Evolutionary conservation across 2,329 filamentous ascomycete species (phyloP).

Genomic region (Alternaria burnsii): DNA sequence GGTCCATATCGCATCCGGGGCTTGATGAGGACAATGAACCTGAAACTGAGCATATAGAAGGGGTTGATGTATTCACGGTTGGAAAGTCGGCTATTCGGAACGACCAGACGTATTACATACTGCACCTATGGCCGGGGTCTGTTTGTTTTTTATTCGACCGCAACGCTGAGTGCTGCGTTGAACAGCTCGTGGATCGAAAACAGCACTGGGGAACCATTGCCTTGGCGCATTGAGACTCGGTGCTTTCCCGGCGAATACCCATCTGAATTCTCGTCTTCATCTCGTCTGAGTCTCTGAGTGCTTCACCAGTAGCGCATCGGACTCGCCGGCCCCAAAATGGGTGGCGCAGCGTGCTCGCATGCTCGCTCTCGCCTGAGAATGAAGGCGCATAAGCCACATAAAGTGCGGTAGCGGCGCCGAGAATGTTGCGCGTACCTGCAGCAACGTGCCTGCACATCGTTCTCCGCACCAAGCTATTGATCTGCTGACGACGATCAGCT

Average conservation of each 20-base stretch:
- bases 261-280: background rate
- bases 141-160: background rate
- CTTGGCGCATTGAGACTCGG: constrained; percentile 13
- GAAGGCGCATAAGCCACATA: constrained; percentile 37
- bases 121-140: background rate
- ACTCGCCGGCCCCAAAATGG: constrained; percentile 32
- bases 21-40: constrained; percentile 2
- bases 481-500: constrained; percentile 11
- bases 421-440: constrained; percentile 46
- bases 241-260: background rate
- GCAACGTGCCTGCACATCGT: constrained; percentile 25
- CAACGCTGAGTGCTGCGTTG: background rate
- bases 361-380: constrained; percentile 25
- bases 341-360: constrained; percentile 39
- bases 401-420: constrained; percentile 16
- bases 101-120: background rate
- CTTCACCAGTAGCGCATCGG: constrained; percentile 28
- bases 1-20: background rate
- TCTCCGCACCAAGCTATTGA: constrained; percentile 8
- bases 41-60: background rate
- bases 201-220: constrained; percentile 7
- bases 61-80: background rate
- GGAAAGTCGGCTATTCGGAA: background rate
- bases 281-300: background rate
- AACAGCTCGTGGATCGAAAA: background rate